Conservation (phyloP, 2,329 filamentous ascomycete species). For the Scedosporium apiospermum region DNA sequence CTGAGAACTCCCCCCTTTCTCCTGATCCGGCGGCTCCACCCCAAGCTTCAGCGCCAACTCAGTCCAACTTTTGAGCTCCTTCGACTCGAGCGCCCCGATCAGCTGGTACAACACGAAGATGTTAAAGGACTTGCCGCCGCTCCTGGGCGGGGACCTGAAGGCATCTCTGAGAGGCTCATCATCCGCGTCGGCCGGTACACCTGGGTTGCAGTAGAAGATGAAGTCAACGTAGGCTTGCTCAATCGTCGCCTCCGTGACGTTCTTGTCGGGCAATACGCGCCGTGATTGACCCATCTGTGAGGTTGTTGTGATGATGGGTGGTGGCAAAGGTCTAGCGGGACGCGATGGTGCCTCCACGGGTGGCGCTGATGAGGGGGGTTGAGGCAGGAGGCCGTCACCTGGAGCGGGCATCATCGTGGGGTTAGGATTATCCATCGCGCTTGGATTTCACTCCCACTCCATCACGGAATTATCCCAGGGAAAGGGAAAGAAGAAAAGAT, state of each 20-base stretch:
- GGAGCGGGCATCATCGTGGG: background rate
- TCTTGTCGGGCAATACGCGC: conserved; percentile 49
- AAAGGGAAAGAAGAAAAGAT: background rate
- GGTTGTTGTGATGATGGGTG: conserved; percentile 2
- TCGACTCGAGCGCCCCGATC: conserved; percentile 66
- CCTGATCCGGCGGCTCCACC: conserved; percentile 71
- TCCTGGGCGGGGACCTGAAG: conserved; percentile 74
- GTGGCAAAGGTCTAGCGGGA: background rate
- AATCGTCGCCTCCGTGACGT: conserved; percentile 61
- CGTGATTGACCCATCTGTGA: background rate
- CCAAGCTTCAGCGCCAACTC: conserved; percentile 80
- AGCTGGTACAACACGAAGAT: conserved; percentile 69
- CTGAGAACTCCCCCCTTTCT: conserved; percentile 81
- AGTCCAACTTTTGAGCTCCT: conserved; percentile 88
- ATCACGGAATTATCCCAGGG: background rate
- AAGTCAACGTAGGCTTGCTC: conserved; percentile 78
- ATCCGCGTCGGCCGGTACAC: conserved; percentile 56
- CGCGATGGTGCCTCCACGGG: background rate
- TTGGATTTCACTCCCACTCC: background rate
- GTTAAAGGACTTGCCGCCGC: conserved; percentile 78
- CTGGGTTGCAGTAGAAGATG: conserved; percentile 85
- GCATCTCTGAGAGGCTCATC: conserved; percentile 61
- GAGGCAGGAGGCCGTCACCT: background rate
- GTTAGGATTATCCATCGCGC: background rate
- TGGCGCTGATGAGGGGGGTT: too few relatives aligned